phyloP scores from a whole-genome alignment of 2,329 filamentous ascomycete species.

The Stemphylium lycopersici region DNA sequence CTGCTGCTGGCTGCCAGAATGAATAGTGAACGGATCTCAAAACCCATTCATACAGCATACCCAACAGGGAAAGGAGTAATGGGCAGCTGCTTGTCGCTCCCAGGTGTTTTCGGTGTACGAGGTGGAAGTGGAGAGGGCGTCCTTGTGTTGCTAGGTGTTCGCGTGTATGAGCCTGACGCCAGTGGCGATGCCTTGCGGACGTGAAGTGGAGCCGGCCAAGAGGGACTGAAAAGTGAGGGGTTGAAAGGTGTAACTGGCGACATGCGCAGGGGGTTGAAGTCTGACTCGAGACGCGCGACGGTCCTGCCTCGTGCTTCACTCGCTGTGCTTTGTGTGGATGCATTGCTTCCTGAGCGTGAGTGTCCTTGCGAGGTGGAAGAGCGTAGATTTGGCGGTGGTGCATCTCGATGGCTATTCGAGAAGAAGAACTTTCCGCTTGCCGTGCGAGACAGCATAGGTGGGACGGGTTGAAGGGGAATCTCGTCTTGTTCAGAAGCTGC shows the following conservation, averaged over 20 bases:
- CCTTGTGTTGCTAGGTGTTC: constrained; percentile 16
- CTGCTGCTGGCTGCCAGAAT: too few species aligned
- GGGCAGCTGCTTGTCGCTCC: constrained; percentile 37
- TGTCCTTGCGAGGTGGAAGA: constrained; percentile 11
- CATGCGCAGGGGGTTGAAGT: constrained; percentile 25
- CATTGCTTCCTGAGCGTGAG: constrained; percentile 18
- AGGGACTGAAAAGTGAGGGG: constrained; percentile 15
- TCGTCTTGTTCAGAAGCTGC: not conserved
- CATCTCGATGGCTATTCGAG: not conserved
- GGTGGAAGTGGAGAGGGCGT: constrained; percentile 7
- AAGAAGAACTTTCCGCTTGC: constrained; percentile 13
- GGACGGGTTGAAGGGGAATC: constrained; percentile 7
- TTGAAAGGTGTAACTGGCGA: constrained; percentile 24
- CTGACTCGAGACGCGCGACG: constrained; percentile 14
- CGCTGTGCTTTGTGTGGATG: constrained; percentile 10
- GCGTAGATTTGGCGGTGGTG: constrained; percentile 1
- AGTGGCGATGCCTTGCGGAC: constrained; percentile 16
- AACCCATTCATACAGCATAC: not conserved
- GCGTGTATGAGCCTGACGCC: constrained; percentile 9
- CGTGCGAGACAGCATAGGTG: constrained; percentile 17
- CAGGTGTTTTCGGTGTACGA: constrained; percentile 12
- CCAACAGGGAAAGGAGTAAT: constrained; percentile 40
- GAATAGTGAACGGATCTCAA: too few species aligned
- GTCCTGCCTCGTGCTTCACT: constrained; percentile 1
- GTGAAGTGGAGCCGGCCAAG: constrained; percentile 21